phyloP scores from a whole-genome alignment of 2,329 filamentous ascomycete genomes.

The Colletotrichum chrysophilum region DNA sequence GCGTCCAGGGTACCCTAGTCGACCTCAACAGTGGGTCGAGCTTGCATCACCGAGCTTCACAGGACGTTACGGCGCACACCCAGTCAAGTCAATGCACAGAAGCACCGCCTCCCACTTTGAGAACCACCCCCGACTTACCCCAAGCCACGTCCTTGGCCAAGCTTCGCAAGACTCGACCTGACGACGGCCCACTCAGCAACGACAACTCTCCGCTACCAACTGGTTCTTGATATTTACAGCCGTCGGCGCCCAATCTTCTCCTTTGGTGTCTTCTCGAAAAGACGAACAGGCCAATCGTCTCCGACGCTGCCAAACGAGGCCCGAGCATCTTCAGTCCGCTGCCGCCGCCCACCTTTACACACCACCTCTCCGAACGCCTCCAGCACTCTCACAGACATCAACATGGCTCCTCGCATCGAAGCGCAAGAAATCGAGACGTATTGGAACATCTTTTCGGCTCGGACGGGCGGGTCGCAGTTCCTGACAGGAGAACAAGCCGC shows the following conservation, averaged over 20 bases:
- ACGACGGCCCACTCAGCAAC: conserved; percentile 11
- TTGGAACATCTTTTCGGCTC: conserved; percentile 67
- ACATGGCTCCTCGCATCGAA: conserved; percentile 67
- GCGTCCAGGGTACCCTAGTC: neutral
- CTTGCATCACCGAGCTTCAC: conserved; percentile 19
- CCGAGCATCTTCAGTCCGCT: neutral
- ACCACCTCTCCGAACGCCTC: neutral
- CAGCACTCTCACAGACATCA: conserved; percentile 18
- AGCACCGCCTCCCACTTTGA: conserved; percentile 15
- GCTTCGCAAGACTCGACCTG: neutral
- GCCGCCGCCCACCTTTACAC: neutral
- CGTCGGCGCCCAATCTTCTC: neutral
- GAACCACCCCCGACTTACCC: conserved; percentile 8
- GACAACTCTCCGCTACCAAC: neutral
- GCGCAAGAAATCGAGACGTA: conserved; percentile 68
- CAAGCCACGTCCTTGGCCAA: conserved; percentile 15
- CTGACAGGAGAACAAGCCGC: conserved; percentile 67
- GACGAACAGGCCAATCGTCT: neutral
- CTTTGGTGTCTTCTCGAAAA: neutral
- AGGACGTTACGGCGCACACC: neutral
- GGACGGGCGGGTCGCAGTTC: conserved; percentile 64
- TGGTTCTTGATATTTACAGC: neutral
- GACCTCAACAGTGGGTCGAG: neutral
- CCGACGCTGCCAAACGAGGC: neutral
- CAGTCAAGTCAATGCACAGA: conserved; percentile 14